Evolutionary conservation across 2,329 filamentous ascomycete species (phyloP).

Genomic region (Anthostomella pinea): DNA sequence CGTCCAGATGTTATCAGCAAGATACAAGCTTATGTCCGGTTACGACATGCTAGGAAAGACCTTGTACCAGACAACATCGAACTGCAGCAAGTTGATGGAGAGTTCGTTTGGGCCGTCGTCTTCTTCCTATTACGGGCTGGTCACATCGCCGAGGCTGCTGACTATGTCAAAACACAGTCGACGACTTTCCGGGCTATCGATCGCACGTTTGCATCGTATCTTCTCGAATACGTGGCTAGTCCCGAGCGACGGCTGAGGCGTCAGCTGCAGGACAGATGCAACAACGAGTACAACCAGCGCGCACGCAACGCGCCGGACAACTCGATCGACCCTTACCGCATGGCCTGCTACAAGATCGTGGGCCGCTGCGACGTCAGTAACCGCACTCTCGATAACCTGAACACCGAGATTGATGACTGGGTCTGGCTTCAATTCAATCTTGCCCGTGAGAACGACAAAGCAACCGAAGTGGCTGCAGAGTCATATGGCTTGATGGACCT

Average conservation of each 20-base stretch:
- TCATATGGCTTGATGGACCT: conserved; percentile 66
- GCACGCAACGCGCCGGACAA: conserved; percentile 80
- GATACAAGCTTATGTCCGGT: conserved; percentile 85
- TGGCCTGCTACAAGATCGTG: conserved; percentile 97
- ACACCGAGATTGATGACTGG: conserved; percentile 67
- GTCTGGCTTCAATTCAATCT: conserved; percentile 71
- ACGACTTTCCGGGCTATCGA: conserved; percentile 86
- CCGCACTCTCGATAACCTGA: conserved; percentile 60
- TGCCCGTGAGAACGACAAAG: conserved; percentile 61
- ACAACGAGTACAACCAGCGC: conserved; percentile 84
- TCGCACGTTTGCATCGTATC: conserved; percentile 83
- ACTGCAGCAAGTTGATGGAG: conserved; percentile 74
- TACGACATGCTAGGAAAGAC: conserved; percentile 77
- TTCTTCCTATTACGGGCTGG: conserved; percentile 89
- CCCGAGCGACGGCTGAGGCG: conserved; percentile 73
- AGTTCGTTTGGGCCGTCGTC: conserved; percentile 90
- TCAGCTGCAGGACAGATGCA: conserved; percentile 82
- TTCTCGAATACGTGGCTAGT: conserved; percentile 77
- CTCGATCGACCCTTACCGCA: conserved; percentile 88
- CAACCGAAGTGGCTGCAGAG: conserved; percentile 63
- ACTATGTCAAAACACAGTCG: conserved; percentile 79
- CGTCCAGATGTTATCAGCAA: conserved; percentile 86
- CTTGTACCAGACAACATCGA: conserved; percentile 78
- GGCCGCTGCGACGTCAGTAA: conserved; percentile 71
- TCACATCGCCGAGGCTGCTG: conserved; percentile 76